Evolutionary conservation across 306 rosid species (phyloP).

Genomic region (Morella rubra): DNA sequence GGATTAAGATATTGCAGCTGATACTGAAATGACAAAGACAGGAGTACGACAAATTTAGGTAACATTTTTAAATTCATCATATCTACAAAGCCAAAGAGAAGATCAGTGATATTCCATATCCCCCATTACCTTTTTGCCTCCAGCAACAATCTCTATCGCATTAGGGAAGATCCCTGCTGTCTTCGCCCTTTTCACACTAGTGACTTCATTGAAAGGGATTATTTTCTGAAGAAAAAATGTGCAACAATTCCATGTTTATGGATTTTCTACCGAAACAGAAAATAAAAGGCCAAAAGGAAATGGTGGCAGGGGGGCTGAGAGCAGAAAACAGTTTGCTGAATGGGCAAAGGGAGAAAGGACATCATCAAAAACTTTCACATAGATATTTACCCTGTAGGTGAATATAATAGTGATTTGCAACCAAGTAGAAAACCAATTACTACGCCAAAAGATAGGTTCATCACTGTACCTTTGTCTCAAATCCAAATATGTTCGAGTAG

Average conservation of each 20-base stretch:
- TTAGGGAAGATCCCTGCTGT: constrained; percentile 95
- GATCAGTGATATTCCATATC: constrained; percentile 2
- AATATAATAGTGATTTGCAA: not conserved
- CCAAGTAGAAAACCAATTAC: not conserved
- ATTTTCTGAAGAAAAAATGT: constrained; percentile 53
- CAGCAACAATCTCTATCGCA: constrained; percentile 84
- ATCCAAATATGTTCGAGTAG: constrained; percentile 94
- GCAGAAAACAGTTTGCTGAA: not conserved
- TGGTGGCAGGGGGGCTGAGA: not conserved
- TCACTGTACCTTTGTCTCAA: constrained; percentile 80
- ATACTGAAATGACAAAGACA: constrained; percentile 23
- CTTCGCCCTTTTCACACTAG: constrained; percentile 81
- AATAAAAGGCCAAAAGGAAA: not conserved
- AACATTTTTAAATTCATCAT: constrained; percentile 20
- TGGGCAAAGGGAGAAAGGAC: too few species aligned
- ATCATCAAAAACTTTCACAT: not conserved
- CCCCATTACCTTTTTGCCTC: constrained; percentile 65
- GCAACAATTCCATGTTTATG: not conserved
- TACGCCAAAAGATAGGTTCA: constrained; percentile 16
- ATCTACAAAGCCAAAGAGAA: constrained; percentile 21
- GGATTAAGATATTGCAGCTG: constrained; percentile 30
- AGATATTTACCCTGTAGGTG: not conserved
- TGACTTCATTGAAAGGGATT: constrained; percentile 78
- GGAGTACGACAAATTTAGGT: constrained; percentile 9
- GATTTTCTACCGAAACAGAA: not conserved